Evolutionary conservation across 345 rosid species (phyloP).

Genomic region (Syzygium grande): DNA sequence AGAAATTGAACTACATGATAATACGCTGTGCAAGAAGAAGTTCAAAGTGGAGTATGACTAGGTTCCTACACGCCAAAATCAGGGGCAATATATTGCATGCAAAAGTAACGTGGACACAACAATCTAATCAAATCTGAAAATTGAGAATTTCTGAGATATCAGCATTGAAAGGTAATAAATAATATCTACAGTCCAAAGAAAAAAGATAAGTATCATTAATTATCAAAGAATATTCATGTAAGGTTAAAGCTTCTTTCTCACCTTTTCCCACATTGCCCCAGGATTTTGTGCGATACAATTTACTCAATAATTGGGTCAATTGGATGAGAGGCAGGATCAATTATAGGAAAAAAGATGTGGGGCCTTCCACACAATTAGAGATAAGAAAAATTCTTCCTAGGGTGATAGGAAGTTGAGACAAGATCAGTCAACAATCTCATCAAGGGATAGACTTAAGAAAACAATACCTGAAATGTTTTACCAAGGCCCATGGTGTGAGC

Average conservation of each 20-base stretch:
- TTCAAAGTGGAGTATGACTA: background rate
- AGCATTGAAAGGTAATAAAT: background rate
- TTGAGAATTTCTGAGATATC: background rate
- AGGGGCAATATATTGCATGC: background rate
- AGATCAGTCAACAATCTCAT: background rate
- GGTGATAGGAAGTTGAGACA: background rate
- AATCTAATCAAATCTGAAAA: background rate
- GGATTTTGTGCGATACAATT: background rate
- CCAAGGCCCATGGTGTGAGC: conserved; percentile 99
- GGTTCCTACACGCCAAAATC: background rate
- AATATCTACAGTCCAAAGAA: background rate
- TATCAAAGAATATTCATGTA: background rate
- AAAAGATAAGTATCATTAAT: background rate
- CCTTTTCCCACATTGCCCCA: background rate
- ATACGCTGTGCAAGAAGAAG: background rate
- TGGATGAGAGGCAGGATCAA: background rate
- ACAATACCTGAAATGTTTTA: conserved; percentile 91
- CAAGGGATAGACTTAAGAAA: background rate
- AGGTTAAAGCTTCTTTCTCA: background rate
- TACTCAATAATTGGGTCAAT: background rate
- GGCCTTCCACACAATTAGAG: background rate
- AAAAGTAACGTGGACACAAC: background rate
- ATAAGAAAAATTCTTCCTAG: background rate
- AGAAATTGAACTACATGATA: background rate
- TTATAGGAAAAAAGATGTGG: background rate